phyloP scores from a whole-genome alignment of 2,329 filamentous ascomycete genomes.

The Apiospora phragmitis region DNA sequence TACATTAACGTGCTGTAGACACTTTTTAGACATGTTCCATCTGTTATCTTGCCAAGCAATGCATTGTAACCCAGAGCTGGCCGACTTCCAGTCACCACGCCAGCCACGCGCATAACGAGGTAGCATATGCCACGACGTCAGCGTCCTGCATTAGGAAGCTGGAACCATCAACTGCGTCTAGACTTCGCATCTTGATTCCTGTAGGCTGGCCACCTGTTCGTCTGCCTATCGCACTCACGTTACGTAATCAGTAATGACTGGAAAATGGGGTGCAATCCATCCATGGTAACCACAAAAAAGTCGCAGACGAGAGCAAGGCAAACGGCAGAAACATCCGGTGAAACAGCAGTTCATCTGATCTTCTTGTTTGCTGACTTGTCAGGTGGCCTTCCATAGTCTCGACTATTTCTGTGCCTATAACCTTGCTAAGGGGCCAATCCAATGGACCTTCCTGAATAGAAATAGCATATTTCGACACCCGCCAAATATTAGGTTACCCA shows the following conservation, averaged over 20 bases:
- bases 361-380: not conserved
- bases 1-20: not conserved
- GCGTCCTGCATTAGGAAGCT: slow-evolving; percentile 5
- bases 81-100: not conserved
- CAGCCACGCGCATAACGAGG: not conserved
- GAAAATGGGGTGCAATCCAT: not conserved
- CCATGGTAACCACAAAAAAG: not conserved
- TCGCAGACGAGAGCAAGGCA: not conserved
- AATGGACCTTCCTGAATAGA: not conserved
- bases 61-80: not conserved
- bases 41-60: slow-evolving; percentile 1
- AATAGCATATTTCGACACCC: not conserved
- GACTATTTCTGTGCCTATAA: not conserved
- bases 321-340: not conserved
- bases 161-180: not conserved
- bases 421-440: not conserved
- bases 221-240: not conserved
- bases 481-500: not conserved
- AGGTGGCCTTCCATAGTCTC: not conserved
- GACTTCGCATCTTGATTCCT: not conserved
- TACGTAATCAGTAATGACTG: not conserved
- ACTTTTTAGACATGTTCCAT: not conserved
- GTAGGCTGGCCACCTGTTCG: not conserved
- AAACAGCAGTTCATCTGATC: not conserved
- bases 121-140: not conserved